Base-by-base conservation (phyloP, 441 rosid genomes). In the Geranium incanum region DNA sequence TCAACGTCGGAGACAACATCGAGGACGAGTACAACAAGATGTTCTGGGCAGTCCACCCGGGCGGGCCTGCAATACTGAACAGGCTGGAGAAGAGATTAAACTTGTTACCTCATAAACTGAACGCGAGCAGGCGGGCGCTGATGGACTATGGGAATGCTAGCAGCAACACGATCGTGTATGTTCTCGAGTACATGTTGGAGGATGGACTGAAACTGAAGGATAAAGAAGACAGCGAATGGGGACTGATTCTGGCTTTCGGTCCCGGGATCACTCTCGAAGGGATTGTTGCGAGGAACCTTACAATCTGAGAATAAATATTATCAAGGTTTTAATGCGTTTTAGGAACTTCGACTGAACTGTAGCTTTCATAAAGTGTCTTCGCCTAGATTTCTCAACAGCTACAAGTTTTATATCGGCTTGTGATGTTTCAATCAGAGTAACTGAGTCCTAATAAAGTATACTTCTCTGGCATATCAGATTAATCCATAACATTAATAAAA, bases 21-120 rank as follows among this genome's bases (percentile, higher is more conserved):
- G 33, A 79, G 7, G 74, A 83, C 39, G 91, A 88, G 59, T 95
- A 89, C 55, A 88, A 88, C 81, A 81, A 84, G 70, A 66, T 95
- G 78, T 95, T 92, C 73, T 95, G 99, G 99, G 98, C 96, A 5
- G 97, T 95, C 74, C 97, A 95, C 82, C 99, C 98, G 0, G 99
- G 99, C 0, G 99, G 98, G 9, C 99, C 99, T 2, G 99, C 97
- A 45, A 95, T 95, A 71, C 72, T 95, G 79, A 88, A 92, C 78
- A 75, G 92, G 68, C 76, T 89, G 50, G 98, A 95, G 39, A 95
- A 88, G 82, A 78, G 95, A 67, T 86, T 95, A 0, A 81, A 87
- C 37, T 78, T 90, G 81, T 67, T 72, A 18, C 97, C 93, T 0
- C 91, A 90, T 71, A 95, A 90, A 75, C 84, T 92, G 57, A 88